Evolutionary conservation across 192 early-diverging fungal genomes (phyloP).

Genomic region (Coemansia sp.): DNA sequence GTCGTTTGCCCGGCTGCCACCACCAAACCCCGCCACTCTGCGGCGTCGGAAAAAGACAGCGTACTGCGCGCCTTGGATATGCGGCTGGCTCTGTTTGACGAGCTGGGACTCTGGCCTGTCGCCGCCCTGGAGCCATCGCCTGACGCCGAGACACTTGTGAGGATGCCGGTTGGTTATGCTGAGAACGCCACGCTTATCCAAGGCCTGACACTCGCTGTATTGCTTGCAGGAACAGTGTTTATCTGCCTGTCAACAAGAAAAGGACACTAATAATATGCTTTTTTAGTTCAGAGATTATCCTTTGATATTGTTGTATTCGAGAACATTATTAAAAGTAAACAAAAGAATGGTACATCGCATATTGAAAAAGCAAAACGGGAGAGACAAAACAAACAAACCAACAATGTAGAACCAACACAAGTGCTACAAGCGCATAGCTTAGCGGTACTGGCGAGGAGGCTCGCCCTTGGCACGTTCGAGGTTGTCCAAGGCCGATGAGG

Average conservation of each 20-base stretch:
- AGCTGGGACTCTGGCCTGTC: constrained; percentile 29
- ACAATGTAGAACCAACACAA: background rate
- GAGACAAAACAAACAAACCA: background rate
- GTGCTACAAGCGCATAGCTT: background rate
- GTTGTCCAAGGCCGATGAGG: constrained; percentile 41
- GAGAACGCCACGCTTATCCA: constrained; percentile 16
- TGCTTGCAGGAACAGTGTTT: constrained; percentile 23
- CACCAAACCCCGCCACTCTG: background rate
- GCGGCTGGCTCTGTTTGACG: constrained; percentile 33
- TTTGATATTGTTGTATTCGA: too few species aligned
- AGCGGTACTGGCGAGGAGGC: constrained; percentile 20
- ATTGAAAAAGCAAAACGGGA: constrained; percentile 2
- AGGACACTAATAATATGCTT: too few species aligned
- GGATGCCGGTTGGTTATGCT: constrained; percentile 34
- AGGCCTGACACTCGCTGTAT: constrained; percentile 11
- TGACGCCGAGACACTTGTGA: constrained; percentile 35
- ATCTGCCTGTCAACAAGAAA: background rate
- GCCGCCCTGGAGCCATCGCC: constrained; percentile 12
- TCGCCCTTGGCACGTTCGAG: constrained; percentile 40
- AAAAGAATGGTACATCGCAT: constrained; percentile 7
- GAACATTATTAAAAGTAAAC: background rate
- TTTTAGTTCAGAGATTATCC: too few species aligned
- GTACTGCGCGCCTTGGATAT: constrained; percentile 17
- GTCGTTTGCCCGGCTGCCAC: constrained; percentile 17
- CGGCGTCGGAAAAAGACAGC: background rate